Evolutionary conservation across 1,284 basidiomycete genomes (phyloP).

Genomic region (Ganoderma sp.): DNA sequence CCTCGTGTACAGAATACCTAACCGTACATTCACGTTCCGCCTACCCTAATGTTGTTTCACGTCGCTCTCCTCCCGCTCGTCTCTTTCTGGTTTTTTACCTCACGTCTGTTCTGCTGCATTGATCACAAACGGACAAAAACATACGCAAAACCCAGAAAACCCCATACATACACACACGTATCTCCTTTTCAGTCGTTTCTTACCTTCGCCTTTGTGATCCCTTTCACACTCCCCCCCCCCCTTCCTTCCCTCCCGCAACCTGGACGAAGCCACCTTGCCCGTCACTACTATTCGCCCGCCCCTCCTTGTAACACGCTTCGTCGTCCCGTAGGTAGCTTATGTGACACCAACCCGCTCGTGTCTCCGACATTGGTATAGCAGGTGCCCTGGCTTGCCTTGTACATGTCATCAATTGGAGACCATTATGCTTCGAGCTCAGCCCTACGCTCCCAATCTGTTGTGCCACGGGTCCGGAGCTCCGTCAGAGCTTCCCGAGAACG

Average conservation of each 20-base stretch:
- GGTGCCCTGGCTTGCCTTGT: slow-evolving; percentile 35
- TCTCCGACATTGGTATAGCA: slow-evolving; percentile 32
- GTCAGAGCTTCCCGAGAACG: not conserved
- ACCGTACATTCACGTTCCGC: slow-evolving; percentile 38
- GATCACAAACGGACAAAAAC: slow-evolving; percentile 51
- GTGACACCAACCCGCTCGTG: slow-evolving; percentile 32
- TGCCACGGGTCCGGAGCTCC: not conserved
- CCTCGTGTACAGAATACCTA: slow-evolving; percentile 40
- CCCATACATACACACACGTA: slow-evolving; percentile 37
- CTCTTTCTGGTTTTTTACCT: slow-evolving; percentile 36
- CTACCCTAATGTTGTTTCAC: slow-evolving; percentile 42
- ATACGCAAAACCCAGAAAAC: slow-evolving; percentile 51
- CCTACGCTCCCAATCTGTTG: not conserved
- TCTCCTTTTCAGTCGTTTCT: slow-evolving; percentile 34
- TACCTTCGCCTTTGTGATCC: slow-evolving; percentile 32
- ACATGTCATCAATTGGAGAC: slow-evolving; percentile 39
- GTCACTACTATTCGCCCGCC: slow-evolving; percentile 13
- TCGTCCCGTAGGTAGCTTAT: slow-evolving; percentile 38
- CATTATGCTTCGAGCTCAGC: slow-evolving; percentile 31
- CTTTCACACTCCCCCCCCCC: slow-evolving; percentile 31
- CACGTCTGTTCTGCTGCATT: slow-evolving; percentile 40
- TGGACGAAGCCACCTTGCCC: slow-evolving; percentile 31
- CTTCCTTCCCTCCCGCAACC: not conserved
- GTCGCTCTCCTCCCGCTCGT: slow-evolving; percentile 38
- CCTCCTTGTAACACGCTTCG: slow-evolving; percentile 33